Evolutionary conservation across 441 rosid species (phyloP), one percentile per base, ranked within the genome.

Genomic region (Manihot esculenta): DNA sequence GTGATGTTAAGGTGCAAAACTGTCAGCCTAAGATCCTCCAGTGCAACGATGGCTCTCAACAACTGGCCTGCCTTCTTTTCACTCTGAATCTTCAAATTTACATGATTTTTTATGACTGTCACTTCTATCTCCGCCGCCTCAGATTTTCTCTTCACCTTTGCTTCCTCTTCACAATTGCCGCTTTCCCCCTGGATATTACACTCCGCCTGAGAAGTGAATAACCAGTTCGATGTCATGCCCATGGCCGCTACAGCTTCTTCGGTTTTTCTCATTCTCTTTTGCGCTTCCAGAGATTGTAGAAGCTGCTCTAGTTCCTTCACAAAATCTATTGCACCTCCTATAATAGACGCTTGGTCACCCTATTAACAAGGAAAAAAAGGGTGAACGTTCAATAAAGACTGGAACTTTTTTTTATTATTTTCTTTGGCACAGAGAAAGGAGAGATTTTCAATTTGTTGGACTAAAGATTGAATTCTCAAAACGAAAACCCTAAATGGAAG

Each of bases 281-380:
- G 80, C 0, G 80, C 84, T 74, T 91, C 93, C 17, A 88, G 87
- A 5, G 89, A 84, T 45, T 84, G 84, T 10, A 88, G 80, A 53
- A 86, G 86, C 70, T 89, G 95, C 83, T 91, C 97, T 14, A 91
- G 83, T 41, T 83, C 89, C 89, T 89, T 91, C 54, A 89, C 95
- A 27, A 88, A 91, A 81, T 91, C 93, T 78, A 91, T 91, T 79
- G 97, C 93, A 77, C 97, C 95, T 62, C 95, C 95, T 13, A 89
- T 80, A 27, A 91, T 82, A 8, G 93, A 91, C 24, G 97, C 97
- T 77, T 91, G 97, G 79, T 91, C 93, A 68, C 91, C 94, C 97
- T 91, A 61, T 57, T n/a, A n/a, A 12, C 44, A 30, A 47, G 44
- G 14, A 50, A 45, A 26, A 18, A 18, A 54, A 27, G 17, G 41